Evolutionary conservation across 2,329 filamentous ascomycete species (phyloP).

Genomic region (Phaeosphaeria sp.): DNA sequence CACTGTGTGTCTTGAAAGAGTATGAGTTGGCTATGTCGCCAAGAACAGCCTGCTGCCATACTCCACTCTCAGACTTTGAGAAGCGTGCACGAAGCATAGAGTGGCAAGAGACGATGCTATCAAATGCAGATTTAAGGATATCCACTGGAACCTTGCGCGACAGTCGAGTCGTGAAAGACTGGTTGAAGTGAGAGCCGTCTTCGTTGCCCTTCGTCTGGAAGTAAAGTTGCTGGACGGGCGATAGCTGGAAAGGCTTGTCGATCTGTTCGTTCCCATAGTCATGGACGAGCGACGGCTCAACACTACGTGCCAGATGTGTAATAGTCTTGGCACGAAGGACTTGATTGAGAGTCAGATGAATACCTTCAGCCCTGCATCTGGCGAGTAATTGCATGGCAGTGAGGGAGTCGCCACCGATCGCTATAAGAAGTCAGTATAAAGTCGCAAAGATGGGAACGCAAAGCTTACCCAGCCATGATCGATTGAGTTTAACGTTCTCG

Average conservation of each 20-base stretch:
- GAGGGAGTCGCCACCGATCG: constrained; percentile 43
- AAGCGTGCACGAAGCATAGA: constrained; percentile 45
- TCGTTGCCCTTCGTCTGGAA: constrained; percentile 43
- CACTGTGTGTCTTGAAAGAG: constrained; percentile 22
- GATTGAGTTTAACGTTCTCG: constrained; percentile 29
- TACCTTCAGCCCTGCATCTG: constrained; percentile 38
- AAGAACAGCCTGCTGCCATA: constrained; percentile 32
- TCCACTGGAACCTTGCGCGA: constrained; percentile 28
- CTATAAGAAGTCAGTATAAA: constrained; percentile 15
- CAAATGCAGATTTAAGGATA: constrained; percentile 30
- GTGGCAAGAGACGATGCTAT: constrained; percentile 36
- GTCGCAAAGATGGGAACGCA: background rate
- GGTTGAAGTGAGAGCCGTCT: constrained; percentile 52
- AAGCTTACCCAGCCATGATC: constrained; percentile 40
- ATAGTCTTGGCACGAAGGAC: constrained; percentile 42
- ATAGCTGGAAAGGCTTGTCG: constrained; percentile 49
- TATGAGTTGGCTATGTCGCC: constrained; percentile 21
- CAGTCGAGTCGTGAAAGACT: constrained; percentile 52
- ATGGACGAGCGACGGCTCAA: constrained; percentile 10
- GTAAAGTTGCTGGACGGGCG: constrained; percentile 55
- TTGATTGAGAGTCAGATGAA: constrained; percentile 39
- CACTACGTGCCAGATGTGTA: constrained; percentile 31
- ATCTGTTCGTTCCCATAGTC: constrained; percentile 22
- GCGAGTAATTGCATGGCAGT: constrained; percentile 43
- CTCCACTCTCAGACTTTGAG: constrained; percentile 12